A percentile compares a stretch with the other conserved stretches of the same genome.
Evolutionary conservation across 208 protist species (phyloP).

Genomic region (Balamuthia mandrillaris): DNA sequence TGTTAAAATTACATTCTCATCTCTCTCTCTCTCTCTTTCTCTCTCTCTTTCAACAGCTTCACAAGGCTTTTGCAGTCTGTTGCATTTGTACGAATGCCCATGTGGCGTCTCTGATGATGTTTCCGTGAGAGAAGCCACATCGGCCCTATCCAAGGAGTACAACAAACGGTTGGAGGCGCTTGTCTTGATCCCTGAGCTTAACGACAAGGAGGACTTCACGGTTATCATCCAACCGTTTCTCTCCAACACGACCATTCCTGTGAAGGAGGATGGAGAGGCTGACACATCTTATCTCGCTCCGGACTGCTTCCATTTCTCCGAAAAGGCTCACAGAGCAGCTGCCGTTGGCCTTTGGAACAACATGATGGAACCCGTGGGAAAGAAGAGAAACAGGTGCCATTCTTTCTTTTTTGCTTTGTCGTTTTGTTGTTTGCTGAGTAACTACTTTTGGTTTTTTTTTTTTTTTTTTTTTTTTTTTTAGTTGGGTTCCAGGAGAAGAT

Average conservation of each 20-base stretch:
- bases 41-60: neutral
- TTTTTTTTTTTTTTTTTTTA: too few species aligned
- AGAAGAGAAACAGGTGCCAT: neutral
- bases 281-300: neutral
- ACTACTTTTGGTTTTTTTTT: too few species aligned
- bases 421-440: neutral
- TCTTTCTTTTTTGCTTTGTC: neutral
- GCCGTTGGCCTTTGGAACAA: slow-evolving; percentile 26
- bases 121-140: neutral
- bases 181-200: neutral
- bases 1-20: neutral
- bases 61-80: neutral
- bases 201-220: neutral
- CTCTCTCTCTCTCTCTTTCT: neutral
- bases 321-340: neutral
- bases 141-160: neutral
- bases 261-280: neutral
- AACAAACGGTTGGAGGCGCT: neutral
- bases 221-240: slow-evolving; percentile 11
- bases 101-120: neutral
- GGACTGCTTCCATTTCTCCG: slow-evolving; percentile 34
- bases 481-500: too few species aligned
- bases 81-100: neutral
- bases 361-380: neutral
- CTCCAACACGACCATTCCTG: neutral